These are phyloP conservation scores for Podaxis rugospora DNA, from an alignment of 768 basidiomycete species.

Conservation along the genomic window DNA sequence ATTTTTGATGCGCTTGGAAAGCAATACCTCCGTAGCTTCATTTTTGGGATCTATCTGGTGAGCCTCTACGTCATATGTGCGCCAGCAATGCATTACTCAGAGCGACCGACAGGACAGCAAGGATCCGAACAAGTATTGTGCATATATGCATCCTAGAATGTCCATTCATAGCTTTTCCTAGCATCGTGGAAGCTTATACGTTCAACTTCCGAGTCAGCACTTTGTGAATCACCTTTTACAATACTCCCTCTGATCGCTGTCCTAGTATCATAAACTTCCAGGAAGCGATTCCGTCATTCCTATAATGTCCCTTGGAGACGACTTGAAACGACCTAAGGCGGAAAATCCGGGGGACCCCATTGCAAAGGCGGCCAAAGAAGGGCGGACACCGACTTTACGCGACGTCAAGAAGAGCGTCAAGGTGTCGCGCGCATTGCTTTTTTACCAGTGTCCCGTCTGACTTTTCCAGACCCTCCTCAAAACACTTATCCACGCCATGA, in stretches of 20 bases:
- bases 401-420: slow-evolving; percentile 84
- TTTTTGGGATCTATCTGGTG: slow-evolving; percentile 83
- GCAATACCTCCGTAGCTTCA: slow-evolving; percentile 79
- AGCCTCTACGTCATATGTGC: slow-evolving; percentile 15
- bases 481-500: slow-evolving; percentile 73
- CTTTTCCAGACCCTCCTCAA: slow-evolving; percentile 61
- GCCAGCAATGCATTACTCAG: background rate
- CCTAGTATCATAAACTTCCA: slow-evolving; percentile 64
- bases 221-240: background rate
- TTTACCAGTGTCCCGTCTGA: background rate
- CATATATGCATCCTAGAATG: slow-evolving; percentile 14
- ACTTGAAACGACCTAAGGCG: slow-evolving; percentile 29
- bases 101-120: slow-evolving; percentile 58
- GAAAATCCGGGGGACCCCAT: slow-evolving; percentile 48
- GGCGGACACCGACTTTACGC: slow-evolving; percentile 64
- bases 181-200: slow-evolving; percentile 85
- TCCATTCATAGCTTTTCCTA: slow-evolving; percentile 22
- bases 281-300: slow-evolving; percentile 60
- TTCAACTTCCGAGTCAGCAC: slow-evolving; percentile 72
- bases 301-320: slow-evolving; percentile 68
- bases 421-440: slow-evolving; percentile 30
- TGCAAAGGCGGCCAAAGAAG: slow-evolving; percentile 50
- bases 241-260: background rate
- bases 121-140: slow-evolving; percentile 75
- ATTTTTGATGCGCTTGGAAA: slow-evolving; percentile 85